Base-by-base conservation (phyloP, 2,329 filamentous ascomycete species). In the Nemania sp. region DNA sequence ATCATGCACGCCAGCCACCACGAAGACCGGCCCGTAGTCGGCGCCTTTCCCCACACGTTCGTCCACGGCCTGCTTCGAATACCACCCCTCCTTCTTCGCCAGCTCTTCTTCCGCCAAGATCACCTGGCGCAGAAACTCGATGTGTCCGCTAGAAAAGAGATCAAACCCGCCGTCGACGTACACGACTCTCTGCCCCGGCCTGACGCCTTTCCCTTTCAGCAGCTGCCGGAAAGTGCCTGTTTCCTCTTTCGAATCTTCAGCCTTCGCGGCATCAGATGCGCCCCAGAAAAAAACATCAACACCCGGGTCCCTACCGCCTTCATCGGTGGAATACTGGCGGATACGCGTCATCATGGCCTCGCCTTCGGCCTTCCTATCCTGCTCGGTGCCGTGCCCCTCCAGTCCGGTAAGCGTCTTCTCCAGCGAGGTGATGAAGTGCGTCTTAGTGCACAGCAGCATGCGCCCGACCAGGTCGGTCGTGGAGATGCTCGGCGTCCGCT, bases 151-250 rank as follows among this genome's bases (percentile, higher is more conserved):
- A 0, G 90, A 96, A 74, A 99, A 99, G 19, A 99, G 80, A 69
- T 99, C 94, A 71, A 95, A 99, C 1, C 93, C 94, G 42, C 94
- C 94, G 63, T 99, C 94, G 6, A 97, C 93, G 69, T 99, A 99
- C 39, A 97, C 86, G 26, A 99, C 81, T 8, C 89, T 80, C 74
- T 97, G 94, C 1, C 89, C 93, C 0, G 84, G 84, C 65, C 80
- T 82, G 0, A 89, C 88, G 0, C 80, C 80, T n/a, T 81, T 81
- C 3, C 91, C 94, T 23, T 80, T 73, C 1, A 96, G 86, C 14
- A 96, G 73, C 49, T 81, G 78, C 39, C 77, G 77, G 68, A 91
- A 94, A 1, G 75, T 73, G 3, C 88, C 88, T 55, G 79, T 77
- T 61, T 88, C 86, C 57, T 86, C 80, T 33, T 65, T 73, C n/a